Conservation (phyloP, 2,329 filamentous ascomycete genomes). For the Penicillium paneum region DNA sequence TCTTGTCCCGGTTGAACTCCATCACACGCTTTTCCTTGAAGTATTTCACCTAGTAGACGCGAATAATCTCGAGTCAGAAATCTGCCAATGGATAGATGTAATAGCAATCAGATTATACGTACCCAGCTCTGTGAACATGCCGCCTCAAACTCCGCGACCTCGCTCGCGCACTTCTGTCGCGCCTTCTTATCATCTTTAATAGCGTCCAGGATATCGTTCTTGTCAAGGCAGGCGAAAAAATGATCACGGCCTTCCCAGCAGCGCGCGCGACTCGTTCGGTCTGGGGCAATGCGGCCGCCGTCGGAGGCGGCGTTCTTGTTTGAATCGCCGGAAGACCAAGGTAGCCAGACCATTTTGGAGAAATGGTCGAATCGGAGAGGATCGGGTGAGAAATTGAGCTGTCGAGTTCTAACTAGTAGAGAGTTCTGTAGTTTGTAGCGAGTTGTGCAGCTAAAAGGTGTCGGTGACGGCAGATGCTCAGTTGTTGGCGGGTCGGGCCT, state of each 20-base stretch:
- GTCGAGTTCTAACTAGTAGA: not conserved
- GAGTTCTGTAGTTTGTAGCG: not conserved
- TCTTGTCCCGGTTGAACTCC: constrained; percentile 79
- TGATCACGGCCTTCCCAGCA: constrained; percentile 89
- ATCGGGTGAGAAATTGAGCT: not conserved
- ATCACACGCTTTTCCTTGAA: constrained; percentile 96
- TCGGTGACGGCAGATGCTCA: constrained; percentile 4
- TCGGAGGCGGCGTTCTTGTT: constrained; percentile 43
- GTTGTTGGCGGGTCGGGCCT: constrained; percentile 17
- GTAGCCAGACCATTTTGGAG: constrained; percentile 53
- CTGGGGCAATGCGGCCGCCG: constrained; percentile 73
- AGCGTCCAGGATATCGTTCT: constrained; percentile 74
- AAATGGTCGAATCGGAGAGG: not conserved
- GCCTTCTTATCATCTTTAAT: constrained; percentile 58
- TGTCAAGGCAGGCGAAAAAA: constrained; percentile 86
- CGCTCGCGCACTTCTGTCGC: constrained; percentile 56
- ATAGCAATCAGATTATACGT: constrained; percentile 40
- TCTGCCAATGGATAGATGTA: not conserved
- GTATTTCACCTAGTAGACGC: constrained; percentile 70
- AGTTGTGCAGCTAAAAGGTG: not conserved
- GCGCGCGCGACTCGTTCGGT: constrained; percentile 71
- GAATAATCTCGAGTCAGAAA: not conserved
- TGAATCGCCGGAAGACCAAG: constrained; percentile 45
- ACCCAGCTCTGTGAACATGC: constrained; percentile 93
- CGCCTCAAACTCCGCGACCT: constrained; percentile 68